phyloP scores from a whole-genome alignment of 768 basidiomycete species.

The Leccinum pellstonianum region DNA sequence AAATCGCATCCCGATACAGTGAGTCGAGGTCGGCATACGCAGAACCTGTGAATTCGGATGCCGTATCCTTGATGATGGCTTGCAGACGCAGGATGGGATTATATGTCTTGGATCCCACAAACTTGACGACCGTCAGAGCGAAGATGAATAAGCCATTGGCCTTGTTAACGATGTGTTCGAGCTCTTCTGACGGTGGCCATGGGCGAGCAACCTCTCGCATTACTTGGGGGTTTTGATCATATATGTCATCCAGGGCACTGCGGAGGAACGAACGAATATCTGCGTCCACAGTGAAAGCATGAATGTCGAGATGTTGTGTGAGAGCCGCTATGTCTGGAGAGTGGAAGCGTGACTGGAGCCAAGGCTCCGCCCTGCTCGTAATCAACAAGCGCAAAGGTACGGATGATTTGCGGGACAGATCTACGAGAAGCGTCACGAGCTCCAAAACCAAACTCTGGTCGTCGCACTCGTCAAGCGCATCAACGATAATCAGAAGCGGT shows the following conservation, averaged over 20 bases:
- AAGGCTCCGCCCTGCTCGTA: too few relatives aligned
- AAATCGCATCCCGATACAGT: conserved; percentile 17
- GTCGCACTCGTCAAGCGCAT: too few relatives aligned
- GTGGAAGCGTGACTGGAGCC: conserved; percentile 10
- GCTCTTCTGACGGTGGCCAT: conserved; percentile 26
- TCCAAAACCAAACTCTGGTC: too few relatives aligned
- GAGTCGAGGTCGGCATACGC: conserved; percentile 17
- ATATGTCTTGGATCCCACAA: conserved; percentile 20
- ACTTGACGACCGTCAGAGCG: conserved; percentile 28
- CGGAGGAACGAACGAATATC: conserved; percentile 26
- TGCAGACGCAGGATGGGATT: conserved; percentile 19
- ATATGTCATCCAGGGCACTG: conserved; percentile 15
- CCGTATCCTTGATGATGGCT: conserved; percentile 11
- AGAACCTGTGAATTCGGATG: conserved; percentile 1
- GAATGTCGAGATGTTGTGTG: conserved; percentile 15
- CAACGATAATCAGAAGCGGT: too few relatives aligned
- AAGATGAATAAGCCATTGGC: conserved; percentile 29
- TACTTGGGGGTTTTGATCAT: conserved; percentile 4
- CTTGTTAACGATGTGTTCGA: conserved; percentile 19
- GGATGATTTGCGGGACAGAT: too few relatives aligned
- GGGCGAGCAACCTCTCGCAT: conserved; percentile 13
- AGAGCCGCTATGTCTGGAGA: conserved; percentile 13
- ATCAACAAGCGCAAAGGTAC: too few relatives aligned
- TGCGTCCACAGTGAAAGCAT: conserved; percentile 19
- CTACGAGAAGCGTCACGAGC: too few relatives aligned